A percentile compares a stretch with the other conserved stretches of the same genome.
Conservation (phyloP, 352 stramenopile species). For the Globisporangium recalcitrans region DNA sequence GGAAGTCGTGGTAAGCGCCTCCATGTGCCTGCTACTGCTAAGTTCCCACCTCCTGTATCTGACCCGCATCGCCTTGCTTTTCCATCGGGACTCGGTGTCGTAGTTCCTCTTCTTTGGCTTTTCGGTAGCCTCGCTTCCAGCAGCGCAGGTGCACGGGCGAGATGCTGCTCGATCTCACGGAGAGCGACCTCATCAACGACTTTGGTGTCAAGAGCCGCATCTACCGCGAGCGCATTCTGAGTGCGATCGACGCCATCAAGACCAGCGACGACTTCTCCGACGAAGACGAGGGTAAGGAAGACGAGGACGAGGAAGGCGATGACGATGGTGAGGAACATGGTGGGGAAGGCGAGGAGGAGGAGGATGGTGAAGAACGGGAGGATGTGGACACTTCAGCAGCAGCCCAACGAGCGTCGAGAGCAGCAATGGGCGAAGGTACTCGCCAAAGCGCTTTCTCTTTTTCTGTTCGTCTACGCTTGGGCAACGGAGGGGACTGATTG, state of each 20-base stretch:
- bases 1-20: conserved; percentile 71
- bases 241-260: conserved; percentile 73
- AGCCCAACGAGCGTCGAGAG: conserved; percentile 9
- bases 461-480: too few species aligned
- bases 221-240: conserved; percentile 65
- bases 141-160: conserved; percentile 61
- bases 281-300: conserved; percentile 48
- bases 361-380: conserved; percentile 1
- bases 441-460: background rate
- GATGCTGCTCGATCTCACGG: conserved; percentile 62
- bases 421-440: conserved; percentile 24
- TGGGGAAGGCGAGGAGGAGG: conserved; percentile 19
- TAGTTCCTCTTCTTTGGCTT: background rate
- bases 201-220: conserved; percentile 63
- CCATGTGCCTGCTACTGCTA: too few species aligned
- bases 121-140: conserved; percentile 52
- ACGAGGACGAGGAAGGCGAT: conserved; percentile 31
- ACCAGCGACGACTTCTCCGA: conserved; percentile 62
- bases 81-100: too few species aligned
- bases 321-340: conserved; percentile 34
- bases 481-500: too few species aligned
- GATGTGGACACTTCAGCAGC: background rate
- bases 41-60: too few species aligned
- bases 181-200: conserved; percentile 75
- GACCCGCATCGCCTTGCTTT: too few species aligned